phyloP scores from a whole-genome alignment of 225 moss, liverwort and hornwort species.

The Lunularia cruciata region DNA sequence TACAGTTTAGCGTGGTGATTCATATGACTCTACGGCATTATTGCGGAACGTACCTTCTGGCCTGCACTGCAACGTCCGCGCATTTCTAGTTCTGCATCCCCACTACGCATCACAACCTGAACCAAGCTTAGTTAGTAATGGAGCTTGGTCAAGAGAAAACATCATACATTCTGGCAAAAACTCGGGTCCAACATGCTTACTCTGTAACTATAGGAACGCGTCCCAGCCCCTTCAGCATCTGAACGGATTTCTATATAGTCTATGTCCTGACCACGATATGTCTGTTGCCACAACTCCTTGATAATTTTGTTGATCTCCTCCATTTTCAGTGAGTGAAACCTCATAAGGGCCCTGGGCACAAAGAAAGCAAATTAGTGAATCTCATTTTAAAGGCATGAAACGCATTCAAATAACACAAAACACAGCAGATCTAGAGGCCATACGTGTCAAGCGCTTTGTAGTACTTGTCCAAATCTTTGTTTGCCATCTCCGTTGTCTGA shows the following conservation, averaged over 20 bases:
- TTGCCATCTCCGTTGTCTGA: slow-evolving; percentile 99
- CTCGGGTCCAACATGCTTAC: slow-evolving; percentile 39
- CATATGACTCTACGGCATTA: too few species aligned
- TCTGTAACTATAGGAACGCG: slow-evolving; percentile 97
- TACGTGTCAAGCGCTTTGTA: slow-evolving; percentile 97
- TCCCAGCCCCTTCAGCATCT: slow-evolving; percentile 88
- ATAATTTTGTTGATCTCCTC: slow-evolving; percentile 99
- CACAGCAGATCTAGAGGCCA: slow-evolving; percentile 4
- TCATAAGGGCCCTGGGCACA: slow-evolving; percentile 77
- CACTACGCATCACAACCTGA: slow-evolving; percentile 97
- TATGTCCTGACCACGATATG: slow-evolving; percentile 96
- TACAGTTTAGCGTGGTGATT: too few species aligned
- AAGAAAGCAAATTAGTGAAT: slow-evolving; percentile 7
- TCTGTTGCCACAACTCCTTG: slow-evolving; percentile 98
- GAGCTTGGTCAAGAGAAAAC: neutral
- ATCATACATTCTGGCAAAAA: neutral
- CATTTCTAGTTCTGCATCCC: slow-evolving; percentile 99
- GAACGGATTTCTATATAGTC: slow-evolving; percentile 98
- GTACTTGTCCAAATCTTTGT: slow-evolving; percentile 99
- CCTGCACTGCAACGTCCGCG: slow-evolving; percentile 99
- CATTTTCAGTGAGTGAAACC: slow-evolving; percentile 99
- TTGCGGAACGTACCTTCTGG: slow-evolving; percentile 73
- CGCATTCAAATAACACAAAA: neutral
- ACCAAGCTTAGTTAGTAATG: slow-evolving; percentile 11
- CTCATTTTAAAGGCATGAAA: neutral